phyloP scores from a whole-genome alignment of 371 early-diverging fungal species.

The Mucor sp. region DNA sequence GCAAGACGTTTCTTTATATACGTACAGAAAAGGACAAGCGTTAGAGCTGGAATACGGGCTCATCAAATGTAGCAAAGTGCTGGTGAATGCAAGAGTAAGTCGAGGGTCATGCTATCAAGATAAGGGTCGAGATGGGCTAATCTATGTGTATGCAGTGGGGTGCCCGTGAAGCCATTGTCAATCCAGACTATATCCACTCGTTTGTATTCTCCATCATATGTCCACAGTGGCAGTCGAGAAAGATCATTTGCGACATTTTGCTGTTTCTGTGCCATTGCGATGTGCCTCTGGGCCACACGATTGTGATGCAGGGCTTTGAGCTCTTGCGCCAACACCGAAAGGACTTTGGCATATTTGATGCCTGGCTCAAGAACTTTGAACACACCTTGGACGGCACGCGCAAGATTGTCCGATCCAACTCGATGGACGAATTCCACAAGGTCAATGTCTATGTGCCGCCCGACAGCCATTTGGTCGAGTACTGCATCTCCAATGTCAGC shows the following conservation, averaged over 20 bases:
- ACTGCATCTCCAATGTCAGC: constrained; percentile 73
- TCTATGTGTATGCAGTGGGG: constrained; percentile 55
- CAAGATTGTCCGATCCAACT: constrained; percentile 64
- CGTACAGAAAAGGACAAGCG: constrained; percentile 60
- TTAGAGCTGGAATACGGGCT: constrained; percentile 73
- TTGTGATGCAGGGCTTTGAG: constrained; percentile 60
- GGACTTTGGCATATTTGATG: constrained; percentile 65
- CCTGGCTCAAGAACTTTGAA: constrained; percentile 76
- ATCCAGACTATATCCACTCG: constrained; percentile 63
- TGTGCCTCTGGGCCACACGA: constrained; percentile 66
- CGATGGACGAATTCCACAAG: constrained; percentile 64
- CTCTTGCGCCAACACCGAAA: constrained; percentile 47
- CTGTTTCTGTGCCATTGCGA: constrained; percentile 79
- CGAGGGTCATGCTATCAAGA: too few relatives aligned
- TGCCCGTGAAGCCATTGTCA: constrained; percentile 67
- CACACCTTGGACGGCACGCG: constrained; percentile 70
- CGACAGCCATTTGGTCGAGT: constrained; percentile 72
- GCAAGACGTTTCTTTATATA: neutral
- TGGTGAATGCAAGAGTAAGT: constrained; percentile 64
- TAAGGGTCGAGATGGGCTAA: neutral
- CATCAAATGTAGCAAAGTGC: constrained; percentile 71
- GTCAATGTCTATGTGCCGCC: constrained; percentile 53
- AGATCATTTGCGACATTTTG: constrained; percentile 70
- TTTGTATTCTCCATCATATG: constrained; percentile 74
- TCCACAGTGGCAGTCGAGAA: constrained; percentile 69